These are phyloP conservation scores for Rhizophora mangle DNA, from an alignment of 345 rosid species.

Conservation along the genomic window DNA sequence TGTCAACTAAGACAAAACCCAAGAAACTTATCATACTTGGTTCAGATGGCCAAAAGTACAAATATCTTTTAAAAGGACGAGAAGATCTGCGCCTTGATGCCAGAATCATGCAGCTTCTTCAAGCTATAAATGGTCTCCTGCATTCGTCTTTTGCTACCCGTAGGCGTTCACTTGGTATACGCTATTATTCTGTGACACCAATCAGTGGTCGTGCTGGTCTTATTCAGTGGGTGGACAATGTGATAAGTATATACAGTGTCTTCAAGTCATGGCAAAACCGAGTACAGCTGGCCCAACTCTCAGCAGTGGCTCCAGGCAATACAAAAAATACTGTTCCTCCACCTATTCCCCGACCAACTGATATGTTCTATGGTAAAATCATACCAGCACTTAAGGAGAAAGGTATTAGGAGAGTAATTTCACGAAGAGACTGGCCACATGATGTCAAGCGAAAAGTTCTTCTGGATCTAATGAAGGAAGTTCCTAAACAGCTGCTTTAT, in stretches of 20 bases:
- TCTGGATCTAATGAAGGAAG: constrained; percentile 86
- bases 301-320: constrained; percentile 49
- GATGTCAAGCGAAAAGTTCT: constrained; percentile 94
- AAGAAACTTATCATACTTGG: constrained; percentile 85
- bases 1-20: constrained; percentile 90
- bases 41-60: constrained; percentile 82
- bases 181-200: constrained; percentile 86
- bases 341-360: constrained; percentile 93
- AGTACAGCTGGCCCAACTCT: constrained; percentile 61
- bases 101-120: constrained; percentile 94
- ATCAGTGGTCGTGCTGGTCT: constrained; percentile 95
- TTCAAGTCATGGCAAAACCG: constrained; percentile 89
- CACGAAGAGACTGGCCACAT: constrained; percentile 97
- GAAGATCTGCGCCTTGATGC: constrained; percentile 98
- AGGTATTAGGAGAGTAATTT: constrained; percentile 86
- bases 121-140: constrained; percentile 72
- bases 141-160: constrained; percentile 52
- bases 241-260: constrained; percentile 75
- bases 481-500: constrained; percentile 81
- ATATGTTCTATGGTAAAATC: constrained; percentile 96
- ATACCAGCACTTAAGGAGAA: constrained; percentile 96
- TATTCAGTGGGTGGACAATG: constrained; percentile 92
- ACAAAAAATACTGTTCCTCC: constrained; percentile 52
- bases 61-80: constrained; percentile 84
- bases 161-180: constrained; percentile 53